phyloP scores from a whole-genome alignment of 2,329 filamentous ascomycete species.

The Fusarium subtropicale region DNA sequence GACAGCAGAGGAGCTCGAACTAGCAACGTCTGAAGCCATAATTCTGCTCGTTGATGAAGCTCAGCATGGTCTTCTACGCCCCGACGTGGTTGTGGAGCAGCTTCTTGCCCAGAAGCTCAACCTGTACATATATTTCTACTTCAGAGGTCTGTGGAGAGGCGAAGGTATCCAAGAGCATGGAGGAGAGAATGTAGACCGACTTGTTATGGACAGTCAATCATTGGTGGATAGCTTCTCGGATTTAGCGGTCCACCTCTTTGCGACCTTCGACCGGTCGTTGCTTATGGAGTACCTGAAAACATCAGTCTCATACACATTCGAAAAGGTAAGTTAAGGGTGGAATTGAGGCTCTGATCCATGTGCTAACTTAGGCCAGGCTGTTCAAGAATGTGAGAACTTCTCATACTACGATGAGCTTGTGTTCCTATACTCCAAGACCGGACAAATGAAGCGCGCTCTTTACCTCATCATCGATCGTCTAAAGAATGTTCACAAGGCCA shows the following conservation, averaged over 20 bases:
- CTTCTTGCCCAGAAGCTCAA: constrained; percentile 74
- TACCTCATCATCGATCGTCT: constrained; percentile 95
- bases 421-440: constrained; percentile 93
- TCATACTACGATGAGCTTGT: constrained; percentile 94
- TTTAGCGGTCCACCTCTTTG: constrained; percentile 86
- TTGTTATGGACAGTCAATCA: constrained; percentile 69
- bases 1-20: constrained; percentile 76
- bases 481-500: constrained; percentile 90
- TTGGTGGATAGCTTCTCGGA: constrained; percentile 90
- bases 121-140: constrained; percentile 91
- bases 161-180: constrained; percentile 69
- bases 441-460: constrained; percentile 90
- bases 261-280: constrained; percentile 80
- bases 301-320: constrained; percentile 89
- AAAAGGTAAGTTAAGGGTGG: constrained; percentile 62
- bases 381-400: constrained; percentile 80
- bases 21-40: constrained; percentile 84
- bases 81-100: constrained; percentile 81
- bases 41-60: constrained; percentile 90
- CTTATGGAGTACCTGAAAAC: constrained; percentile 89
- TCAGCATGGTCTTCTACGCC: constrained; percentile 85
- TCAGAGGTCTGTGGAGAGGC: constrained; percentile 86
- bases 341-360: neutral
- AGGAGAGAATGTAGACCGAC: constrained; percentile 66
- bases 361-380: constrained; percentile 61